Base-by-base conservation (phyloP, 805 yeast species). In the Candida ascalaphidarum region DNA sequence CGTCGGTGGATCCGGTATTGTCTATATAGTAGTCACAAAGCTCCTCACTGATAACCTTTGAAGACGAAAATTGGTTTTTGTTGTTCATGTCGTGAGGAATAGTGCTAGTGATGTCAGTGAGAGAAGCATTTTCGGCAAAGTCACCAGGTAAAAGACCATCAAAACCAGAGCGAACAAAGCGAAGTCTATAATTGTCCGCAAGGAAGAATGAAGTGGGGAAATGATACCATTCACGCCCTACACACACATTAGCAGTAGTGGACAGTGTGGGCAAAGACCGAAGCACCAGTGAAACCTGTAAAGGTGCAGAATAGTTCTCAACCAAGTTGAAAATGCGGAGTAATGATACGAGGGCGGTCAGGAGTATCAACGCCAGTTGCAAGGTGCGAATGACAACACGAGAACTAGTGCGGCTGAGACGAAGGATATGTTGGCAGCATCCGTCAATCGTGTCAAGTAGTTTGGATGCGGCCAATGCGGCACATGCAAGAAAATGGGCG, bases 141-240 rank as follows among this genome's bases (percentile, higher is more conserved):
- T 84, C 92, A 3, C 94, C 94, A 0, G 97, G 97, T 20, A 89
- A 58, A 35, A 88, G 58, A 0, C 96, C 96, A 48, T 78, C 73
- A 53, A 88, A 89, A 1, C 89, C 92, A 32, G 85, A 77, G 31
- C 65, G 59, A 7, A 82, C 73, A 50, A 84, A 89, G 41, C 62
- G 61, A 14, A 85, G 57, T 39, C 95, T 58, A 42, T 66, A 66
- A 32, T 72, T 60, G 4, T 71, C 67, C 3, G 82, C 77, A 14
- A 89, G 57, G 46, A 88, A 84, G 48, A 86, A 82, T 0, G 96
- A 86, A 1, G 82, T 76, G 7, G 97, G 96, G 53, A 62, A 88
- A 46, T 89, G 81, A 46, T 84, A 85, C 96, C 96, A 88, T 56
- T 89, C 96, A 33, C 95, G 69, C 2, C 96, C 96, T n/a, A 81